phyloP scores from a whole-genome alignment of 106 monocot genomes.

The Hemerocallis citrina region DNA sequence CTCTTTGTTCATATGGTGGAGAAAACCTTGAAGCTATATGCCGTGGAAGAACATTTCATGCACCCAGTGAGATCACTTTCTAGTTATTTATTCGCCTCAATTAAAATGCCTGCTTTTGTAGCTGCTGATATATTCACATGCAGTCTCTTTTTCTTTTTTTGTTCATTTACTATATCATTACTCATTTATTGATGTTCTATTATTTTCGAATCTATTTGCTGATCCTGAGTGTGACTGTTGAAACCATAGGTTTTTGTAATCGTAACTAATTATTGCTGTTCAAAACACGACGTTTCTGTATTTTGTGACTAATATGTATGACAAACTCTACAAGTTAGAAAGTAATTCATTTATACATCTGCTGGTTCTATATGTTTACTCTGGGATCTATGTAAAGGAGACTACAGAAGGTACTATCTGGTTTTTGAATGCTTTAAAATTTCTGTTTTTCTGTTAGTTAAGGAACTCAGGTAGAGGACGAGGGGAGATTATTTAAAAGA shows the following conservation, averaged over 20 bases:
- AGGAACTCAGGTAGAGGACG: too few species aligned
- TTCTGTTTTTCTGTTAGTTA: too few species aligned
- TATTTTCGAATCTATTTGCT: background rate
- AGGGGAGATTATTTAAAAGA: too few species aligned
- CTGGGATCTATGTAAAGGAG: too few species aligned
- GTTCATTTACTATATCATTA: background rate
- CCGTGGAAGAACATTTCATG: slow-evolving; percentile 95
- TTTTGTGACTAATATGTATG: background rate
- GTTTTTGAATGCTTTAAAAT: too few species aligned
- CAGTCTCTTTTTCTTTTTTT: background rate
- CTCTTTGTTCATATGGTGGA: slow-evolving; percentile 76
- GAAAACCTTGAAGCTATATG: slow-evolving; percentile 92
- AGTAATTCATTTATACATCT: too few species aligned
- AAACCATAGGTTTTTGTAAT: background rate
- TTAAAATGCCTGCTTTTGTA: background rate
- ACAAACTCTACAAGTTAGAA: too few species aligned
- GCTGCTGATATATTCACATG: background rate
- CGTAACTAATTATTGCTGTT: too few species aligned
- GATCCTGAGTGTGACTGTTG: background rate
- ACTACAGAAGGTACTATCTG: too few species aligned
- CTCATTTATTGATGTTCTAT: background rate
- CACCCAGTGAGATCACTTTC: slow-evolving; percentile 80
- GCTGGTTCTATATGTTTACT: too few species aligned
- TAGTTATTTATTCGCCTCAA: slow-evolving; percentile 11
- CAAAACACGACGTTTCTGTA: background rate